phyloP scores from a whole-genome alignment of 2,329 filamentous ascomycete species.

The Alternaria panax region DNA sequence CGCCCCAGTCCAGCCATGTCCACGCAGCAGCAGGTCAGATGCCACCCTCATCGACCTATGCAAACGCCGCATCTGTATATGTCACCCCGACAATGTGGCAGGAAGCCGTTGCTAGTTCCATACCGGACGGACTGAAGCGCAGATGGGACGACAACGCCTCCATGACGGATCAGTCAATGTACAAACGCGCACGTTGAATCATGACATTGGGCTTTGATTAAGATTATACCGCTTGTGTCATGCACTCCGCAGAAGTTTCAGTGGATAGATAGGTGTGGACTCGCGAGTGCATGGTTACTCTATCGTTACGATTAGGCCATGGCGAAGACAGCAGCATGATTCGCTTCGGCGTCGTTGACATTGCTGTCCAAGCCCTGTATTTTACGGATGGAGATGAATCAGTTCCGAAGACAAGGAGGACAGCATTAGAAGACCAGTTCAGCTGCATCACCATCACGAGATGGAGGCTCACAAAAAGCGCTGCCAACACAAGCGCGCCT shows the following conservation, averaged over 20 bases:
- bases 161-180: conserved; percentile 49
- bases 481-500: conserved; percentile 20
- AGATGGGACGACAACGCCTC: conserved; percentile 53
- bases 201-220: neutral
- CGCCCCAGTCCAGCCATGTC: conserved; percentile 44
- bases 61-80: conserved; percentile 42
- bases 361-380: neutral
- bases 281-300: neutral
- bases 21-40: conserved; percentile 41
- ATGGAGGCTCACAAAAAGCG: neutral
- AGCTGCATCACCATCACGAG: neutral
- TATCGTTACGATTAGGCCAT: neutral
- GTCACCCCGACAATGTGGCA: conserved; percentile 62
- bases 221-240: neutral
- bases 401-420: neutral
- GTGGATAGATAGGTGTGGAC: conserved; percentile 5
- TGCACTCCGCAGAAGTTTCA: conserved; percentile 1
- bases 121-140: conserved; percentile 54
- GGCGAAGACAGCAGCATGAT: neutral
- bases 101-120: conserved; percentile 55
- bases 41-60: conserved; percentile 45
- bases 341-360: neutral
- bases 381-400: neutral
- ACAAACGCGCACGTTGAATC: conserved; percentile 48
- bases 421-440: neutral